phyloP scores from a whole-genome alignment of 345 rosid species.

The Mangifera indica region DNA sequence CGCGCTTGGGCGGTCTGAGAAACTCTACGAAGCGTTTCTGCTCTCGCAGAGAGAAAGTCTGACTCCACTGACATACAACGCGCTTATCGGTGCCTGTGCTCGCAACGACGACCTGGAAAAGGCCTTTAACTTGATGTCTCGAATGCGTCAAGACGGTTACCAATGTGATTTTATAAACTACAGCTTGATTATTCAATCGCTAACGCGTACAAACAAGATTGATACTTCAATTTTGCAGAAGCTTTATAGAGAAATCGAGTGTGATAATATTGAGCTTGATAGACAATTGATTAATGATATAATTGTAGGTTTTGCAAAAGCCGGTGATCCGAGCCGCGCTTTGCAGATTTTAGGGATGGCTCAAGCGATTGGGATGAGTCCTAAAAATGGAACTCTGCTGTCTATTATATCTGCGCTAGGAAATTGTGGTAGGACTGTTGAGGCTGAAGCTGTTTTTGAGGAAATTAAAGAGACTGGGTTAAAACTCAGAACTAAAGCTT shows the following conservation, averaged over 20 bases:
- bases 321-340: conserved; percentile 69
- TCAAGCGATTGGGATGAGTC: conserved; percentile 69
- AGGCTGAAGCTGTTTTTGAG: conserved; percentile 94
- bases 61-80: conserved; percentile 90
- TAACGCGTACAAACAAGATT: conserved; percentile 60
- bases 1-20: conserved; percentile 93
- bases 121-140: conserved; percentile 78
- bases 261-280: conserved; percentile 76
- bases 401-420: conserved; percentile 65
- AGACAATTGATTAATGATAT: conserved; percentile 76
- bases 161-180: conserved; percentile 86
- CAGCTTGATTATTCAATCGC: conserved; percentile 74
- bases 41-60: conserved; percentile 72
- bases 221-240: conserved; percentile 66
- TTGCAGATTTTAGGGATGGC: conserved; percentile 66
- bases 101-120: conserved; percentile 80
- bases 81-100: conserved; percentile 84
- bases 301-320: conserved; percentile 78
- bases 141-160: conserved; percentile 84
- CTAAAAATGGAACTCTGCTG: conserved; percentile 59
- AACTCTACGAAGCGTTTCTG: conserved; percentile 89
- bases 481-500: conserved; percentile 74
- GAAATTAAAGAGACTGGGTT: conserved; percentile 79
- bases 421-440: conserved; percentile 55
- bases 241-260: conserved; percentile 62